phyloP scores from a whole-genome alignment of 2,329 filamentous ascomycete genomes.

The Periconia macrospinosa region DNA sequence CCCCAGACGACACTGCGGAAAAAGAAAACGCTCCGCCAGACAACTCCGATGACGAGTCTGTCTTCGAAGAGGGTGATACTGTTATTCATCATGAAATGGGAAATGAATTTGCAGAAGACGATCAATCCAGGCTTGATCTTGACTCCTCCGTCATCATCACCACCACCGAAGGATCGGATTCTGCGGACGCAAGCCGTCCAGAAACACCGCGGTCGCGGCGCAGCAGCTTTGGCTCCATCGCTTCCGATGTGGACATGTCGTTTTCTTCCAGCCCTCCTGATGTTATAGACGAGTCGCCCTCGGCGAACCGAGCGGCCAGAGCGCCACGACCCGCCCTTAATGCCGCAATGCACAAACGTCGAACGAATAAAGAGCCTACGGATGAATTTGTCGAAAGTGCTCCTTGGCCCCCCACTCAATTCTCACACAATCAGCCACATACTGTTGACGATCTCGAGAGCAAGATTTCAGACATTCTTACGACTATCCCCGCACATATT shows the following conservation, averaged over 20 bases:
- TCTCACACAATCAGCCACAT: conserved; percentile 27
- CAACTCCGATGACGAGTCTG: conserved; percentile 25
- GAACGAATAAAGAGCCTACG: conserved; percentile 42
- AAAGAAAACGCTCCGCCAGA: conserved; percentile 3
- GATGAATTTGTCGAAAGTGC: conserved; percentile 17
- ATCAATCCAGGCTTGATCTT: conserved; percentile 7
- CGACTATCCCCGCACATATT: conserved; percentile 77
- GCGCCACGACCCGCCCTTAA: conserved; percentile 46
- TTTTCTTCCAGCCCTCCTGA: conserved; percentile 34
- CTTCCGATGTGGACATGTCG: conserved; percentile 25
- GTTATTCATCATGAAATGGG: conserved; percentile 34
- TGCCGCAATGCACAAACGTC: conserved; percentile 46
- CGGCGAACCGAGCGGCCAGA: conserved; percentile 29
- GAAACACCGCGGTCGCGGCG: conserved; percentile 36
- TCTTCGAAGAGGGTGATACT: conserved; percentile 40
- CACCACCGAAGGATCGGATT: conserved; percentile 15
- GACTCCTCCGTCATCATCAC: conserved; percentile 24
- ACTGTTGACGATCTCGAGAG: conserved; percentile 68
- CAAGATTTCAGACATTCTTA: conserved; percentile 78
- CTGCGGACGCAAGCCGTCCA: conserved; percentile 19
- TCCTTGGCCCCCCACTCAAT: conserved; percentile 41
- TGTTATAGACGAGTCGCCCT: conserved; percentile 40
- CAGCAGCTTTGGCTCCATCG: conserved; percentile 32
- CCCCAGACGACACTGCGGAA: not conserved
- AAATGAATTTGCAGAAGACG: conserved; percentile 6